Base-by-base conservation (phyloP, 495 filamentous ascomycete species). In the Niebla homalea region DNA sequence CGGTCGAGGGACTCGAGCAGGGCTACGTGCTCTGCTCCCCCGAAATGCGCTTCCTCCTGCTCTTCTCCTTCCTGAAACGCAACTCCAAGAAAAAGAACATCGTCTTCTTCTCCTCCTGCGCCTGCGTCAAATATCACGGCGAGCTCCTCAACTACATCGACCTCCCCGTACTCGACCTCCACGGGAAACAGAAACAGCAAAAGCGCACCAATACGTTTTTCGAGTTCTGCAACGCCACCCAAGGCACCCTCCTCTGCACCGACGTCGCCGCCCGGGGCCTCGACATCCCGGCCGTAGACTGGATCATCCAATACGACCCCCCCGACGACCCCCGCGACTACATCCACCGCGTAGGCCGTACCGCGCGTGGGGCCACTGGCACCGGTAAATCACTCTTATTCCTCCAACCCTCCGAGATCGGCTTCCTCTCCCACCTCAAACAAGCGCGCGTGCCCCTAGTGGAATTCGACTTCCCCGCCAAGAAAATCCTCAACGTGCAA, bases 171-270 rank as follows among this genome's bases (percentile, higher is more conserved):
- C 75, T 89, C 36, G 83, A 84, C 52, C 67, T 83, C 15, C 49
- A 57, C 14, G 90, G 90, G 46, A 94, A 96, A 66, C 87, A 94
- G 67, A 97, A 97, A 68, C 92, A 97, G 66, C 85, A 94, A 63
- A 94, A 93, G 64, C 83, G 92, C 5, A 98, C 92, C 43, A 93
- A 92, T 61, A 94, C 87, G 0, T 98, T 98, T 68, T 98, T 97
- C 67, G 90, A 96, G 58, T 98, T 97, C 71, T 89, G 85, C 67
- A 98, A 98, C 64, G 89, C 92, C 6, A 82, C 76, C 49, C 81
- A 85, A 46, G 92, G 92, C 10, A 94, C 84, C 4, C 67, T 98
- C 37, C 89, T 98, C 56, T 95, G 89, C 67, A 98, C 93, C 0
- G 92, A 98, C 60, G 93, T 98, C 53, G 92, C 93, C 36, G 93